Conservation (phyloP, 257 asterid species). For the Vinca minor region DNA sequence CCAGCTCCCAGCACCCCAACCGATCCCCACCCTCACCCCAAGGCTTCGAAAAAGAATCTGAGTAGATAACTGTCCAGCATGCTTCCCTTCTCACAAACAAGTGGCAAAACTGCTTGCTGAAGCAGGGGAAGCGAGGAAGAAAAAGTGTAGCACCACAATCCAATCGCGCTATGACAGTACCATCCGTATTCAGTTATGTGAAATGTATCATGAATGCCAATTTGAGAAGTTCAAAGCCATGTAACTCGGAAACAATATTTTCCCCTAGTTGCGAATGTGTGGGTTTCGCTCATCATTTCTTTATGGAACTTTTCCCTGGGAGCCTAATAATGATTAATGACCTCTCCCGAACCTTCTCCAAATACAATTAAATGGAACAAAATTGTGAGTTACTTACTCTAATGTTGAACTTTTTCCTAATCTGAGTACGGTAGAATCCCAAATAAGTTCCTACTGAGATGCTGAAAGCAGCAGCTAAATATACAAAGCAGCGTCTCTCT, state of each 20-base stretch:
- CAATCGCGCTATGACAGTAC: not conserved
- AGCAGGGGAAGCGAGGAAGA: not conserved
- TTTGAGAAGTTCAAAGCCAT: not conserved
- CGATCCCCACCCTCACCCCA: too few species aligned
- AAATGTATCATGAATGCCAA: not conserved
- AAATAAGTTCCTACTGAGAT: slow-evolving; percentile 46
- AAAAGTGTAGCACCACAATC: not conserved
- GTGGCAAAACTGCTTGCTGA: not conserved
- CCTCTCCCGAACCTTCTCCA: not conserved
- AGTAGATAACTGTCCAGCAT: not conserved
- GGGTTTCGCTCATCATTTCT: not conserved
- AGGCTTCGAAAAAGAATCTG: too few species aligned
- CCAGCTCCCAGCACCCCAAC: too few species aligned
- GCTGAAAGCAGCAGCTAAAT: slow-evolving; percentile 47
- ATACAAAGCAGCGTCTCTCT: slow-evolving; percentile 44
- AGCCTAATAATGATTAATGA: not conserved
- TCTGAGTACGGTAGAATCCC: slow-evolving; percentile 66
- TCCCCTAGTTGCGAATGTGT: not conserved
- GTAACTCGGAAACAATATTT: not conserved
- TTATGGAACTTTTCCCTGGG: not conserved
- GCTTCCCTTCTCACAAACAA: not conserved
- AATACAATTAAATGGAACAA: not conserved
- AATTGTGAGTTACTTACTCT: slow-evolving; percentile 35
- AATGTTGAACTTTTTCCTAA: slow-evolving; percentile 74
- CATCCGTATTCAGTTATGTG: not conserved